Evolutionary conservation across 768 basidiomycete species (phyloP).

Genomic region (Suillus spraguei): DNA sequence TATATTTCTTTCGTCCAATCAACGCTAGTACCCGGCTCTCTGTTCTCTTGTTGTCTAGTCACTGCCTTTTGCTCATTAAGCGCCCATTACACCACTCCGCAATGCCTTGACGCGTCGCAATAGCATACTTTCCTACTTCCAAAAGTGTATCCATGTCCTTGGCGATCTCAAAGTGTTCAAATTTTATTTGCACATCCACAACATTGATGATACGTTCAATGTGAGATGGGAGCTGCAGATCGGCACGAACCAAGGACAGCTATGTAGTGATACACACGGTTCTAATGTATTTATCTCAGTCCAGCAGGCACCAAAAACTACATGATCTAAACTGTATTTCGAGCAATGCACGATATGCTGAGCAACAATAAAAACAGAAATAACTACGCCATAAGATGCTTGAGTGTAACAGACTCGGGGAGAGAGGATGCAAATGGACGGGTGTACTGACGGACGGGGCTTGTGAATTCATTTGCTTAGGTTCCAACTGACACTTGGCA

Average conservation of each 20-base stretch:
- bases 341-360: not conserved
- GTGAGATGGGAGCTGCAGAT: no score
- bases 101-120: no score
- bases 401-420: constrained; percentile 51
- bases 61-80: no score
- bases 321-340: not conserved
- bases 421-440: constrained; percentile 74
- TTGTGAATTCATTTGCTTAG: constrained; percentile 27
- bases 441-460: constrained; percentile 46
- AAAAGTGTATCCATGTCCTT: constrained; percentile 32
- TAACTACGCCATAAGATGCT: constrained; percentile 39
- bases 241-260: no score
- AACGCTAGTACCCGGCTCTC: no score
- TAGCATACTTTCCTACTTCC: no score
- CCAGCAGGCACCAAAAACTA: not conserved
- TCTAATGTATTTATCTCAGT: no score
- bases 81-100: no score
- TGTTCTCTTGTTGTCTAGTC: no score
- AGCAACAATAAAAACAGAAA: not conserved
- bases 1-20: no score
- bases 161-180: constrained; percentile 46
- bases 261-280: no score
- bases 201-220: constrained; percentile 41
- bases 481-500: constrained; percentile 15
- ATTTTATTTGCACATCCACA: constrained; percentile 59